Base-by-base conservation (phyloP, 371 early-diverging fungal genomes). In the Mortierella sp. region DNA sequence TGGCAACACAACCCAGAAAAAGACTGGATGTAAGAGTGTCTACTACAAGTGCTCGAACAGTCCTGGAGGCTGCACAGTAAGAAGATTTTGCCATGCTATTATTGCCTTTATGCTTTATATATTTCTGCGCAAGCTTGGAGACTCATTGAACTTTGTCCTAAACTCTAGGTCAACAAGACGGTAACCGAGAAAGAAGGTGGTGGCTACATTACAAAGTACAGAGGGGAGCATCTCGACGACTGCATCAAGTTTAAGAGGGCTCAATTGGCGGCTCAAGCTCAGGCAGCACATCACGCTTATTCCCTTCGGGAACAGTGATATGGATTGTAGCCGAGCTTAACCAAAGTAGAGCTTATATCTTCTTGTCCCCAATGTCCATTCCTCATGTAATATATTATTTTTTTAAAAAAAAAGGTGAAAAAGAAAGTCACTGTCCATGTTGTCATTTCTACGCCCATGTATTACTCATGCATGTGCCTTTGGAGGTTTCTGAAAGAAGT, bases 101-200 rank as follows among this genome's bases (percentile, higher is more conserved):
- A 6, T 20, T n/a, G 49, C 20, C 20, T 16, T 49, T 49, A 6
- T n/a, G 6, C 49, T 16, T 49, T n/a, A 49, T 20, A 2, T 49
- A 49, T 49, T 16, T 16, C 6, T 49, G 20, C n/a, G n/a, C 20
- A 49, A 16, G 3, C 3, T 18, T 49, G 49, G 49, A 49, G 18
- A 49, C 49, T 49, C 18, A 49, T 16, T n/a, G 18, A 55, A 8
- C 24, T 55, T 55, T 28, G 6, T 55, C 24, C 12, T 54, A 47
- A 6, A 10, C 32, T 11, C 47, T 45, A 80, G 81, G 92, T 92
- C 10, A 92, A 92, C 73, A 92, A 92, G 77, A 92, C 92, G 0
- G 90, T 90, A n/a, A 90, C 89, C 16, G 87, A 90, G 85, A 88
- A 87, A 65, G 91, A 89, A 61, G 87, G 87, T 45, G 89, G 88